A percentile compares a stretch with the other conserved stretches of the same genome.
These are phyloP conservation scores for Rhynchospora breviuscula DNA, from an alignment of 176 grass and related monocot species.

Conservation along the genomic window DNA sequence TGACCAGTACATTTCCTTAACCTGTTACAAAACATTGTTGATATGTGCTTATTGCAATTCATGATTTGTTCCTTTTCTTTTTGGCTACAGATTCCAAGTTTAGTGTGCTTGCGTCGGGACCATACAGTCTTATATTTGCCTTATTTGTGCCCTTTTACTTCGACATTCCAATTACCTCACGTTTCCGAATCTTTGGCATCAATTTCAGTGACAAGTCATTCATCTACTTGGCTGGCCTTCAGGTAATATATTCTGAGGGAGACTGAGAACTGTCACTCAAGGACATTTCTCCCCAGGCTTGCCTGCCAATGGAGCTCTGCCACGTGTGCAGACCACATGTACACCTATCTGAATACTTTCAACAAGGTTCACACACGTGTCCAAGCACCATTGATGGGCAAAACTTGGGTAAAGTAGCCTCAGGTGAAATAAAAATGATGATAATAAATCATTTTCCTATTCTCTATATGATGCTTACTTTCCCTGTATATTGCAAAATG, in stretches of 20 bases:
- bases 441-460: too few species aligned
- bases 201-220: conserved; percentile 84
- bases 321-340: too few species aligned
- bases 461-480: too few species aligned
- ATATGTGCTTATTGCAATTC: not conserved
- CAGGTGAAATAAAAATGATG: too few species aligned
- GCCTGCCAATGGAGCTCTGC: too few species aligned
- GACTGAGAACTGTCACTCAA: too few species aligned
- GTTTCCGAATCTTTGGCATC: conserved; percentile 66
- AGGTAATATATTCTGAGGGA: conserved; percentile 42
- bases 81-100: conserved; percentile 60
- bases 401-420: too few species aligned
- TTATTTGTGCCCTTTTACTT: conserved; percentile 86
- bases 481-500: not conserved
- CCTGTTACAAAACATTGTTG: not conserved
- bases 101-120: conserved; percentile 65
- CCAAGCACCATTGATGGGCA: too few species aligned
- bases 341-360: too few species aligned
- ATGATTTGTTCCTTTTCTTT: conserved; percentile 9
- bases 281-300: too few species aligned
- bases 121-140: conserved; percentile 90
- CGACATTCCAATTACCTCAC: conserved; percentile 80
- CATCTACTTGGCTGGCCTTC: conserved; percentile 84
- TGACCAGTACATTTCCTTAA: not conserved
- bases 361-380: too few species aligned